Evolutionary conservation across 2,329 filamentous ascomycete species (phyloP).

Genomic region (Botryosphaeria dothidea): DNA sequence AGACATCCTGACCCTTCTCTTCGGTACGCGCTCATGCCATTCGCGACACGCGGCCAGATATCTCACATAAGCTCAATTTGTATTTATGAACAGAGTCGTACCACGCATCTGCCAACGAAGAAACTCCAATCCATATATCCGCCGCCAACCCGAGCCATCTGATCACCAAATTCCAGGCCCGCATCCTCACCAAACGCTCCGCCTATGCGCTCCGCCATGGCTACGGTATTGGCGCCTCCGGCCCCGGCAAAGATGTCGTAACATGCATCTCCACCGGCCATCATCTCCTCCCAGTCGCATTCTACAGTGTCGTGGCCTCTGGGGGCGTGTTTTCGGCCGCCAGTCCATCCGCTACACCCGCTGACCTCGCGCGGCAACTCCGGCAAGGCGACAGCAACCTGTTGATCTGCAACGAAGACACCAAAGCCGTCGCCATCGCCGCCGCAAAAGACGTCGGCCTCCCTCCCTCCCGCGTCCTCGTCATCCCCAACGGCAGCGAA

Average conservation of each 20-base stretch:
- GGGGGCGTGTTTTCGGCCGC: conserved; percentile 62
- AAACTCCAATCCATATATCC: conserved; percentile 58
- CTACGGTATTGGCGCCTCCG: conserved; percentile 54
- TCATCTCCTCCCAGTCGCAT: conserved; percentile 54
- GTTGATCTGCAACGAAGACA: conserved; percentile 51
- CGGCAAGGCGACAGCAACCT: conserved; percentile 44
- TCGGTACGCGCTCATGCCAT: conserved; percentile 32
- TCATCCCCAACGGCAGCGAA: conserved; percentile 48
- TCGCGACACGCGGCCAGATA: too few relatives aligned
- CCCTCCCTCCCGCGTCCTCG: conserved; percentile 48
- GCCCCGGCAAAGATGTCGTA: conserved; percentile 52
- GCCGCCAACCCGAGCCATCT: conserved; percentile 56
- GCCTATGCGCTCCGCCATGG: conserved; percentile 57
- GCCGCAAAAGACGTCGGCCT: conserved; percentile 54
- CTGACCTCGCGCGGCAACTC: conserved; percentile 54
- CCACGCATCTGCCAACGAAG: conserved; percentile 42
- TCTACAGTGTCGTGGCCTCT: conserved; percentile 60
- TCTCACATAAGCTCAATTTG: neutral
- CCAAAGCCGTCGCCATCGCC: conserved; percentile 48
- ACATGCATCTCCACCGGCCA: conserved; percentile 60
- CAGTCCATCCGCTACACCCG: conserved; percentile 50
- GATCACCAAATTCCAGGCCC: conserved; percentile 56
- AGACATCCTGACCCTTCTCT: conserved; percentile 44
- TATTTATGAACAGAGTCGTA: conserved; percentile 28
- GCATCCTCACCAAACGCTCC: conserved; percentile 52